A percentile compares a stretch with the other conserved stretches of the same genome.
phyloP scores from a whole-genome alignment of 495 filamentous ascomycete genomes.

The Aspergillus bridgeri region DNA sequence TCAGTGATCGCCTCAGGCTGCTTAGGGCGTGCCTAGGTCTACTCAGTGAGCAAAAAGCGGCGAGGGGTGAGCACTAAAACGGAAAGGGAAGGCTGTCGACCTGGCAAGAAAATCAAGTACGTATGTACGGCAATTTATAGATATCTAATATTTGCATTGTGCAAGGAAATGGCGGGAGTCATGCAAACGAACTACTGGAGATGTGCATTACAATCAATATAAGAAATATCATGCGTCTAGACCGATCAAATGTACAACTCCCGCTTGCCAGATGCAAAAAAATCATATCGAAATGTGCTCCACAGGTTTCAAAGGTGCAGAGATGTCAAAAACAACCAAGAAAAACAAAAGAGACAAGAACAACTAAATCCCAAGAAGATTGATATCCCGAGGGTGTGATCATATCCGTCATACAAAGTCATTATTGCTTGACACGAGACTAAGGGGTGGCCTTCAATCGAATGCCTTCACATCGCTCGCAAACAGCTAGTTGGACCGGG shows the following conservation, averaged over 20 bases:
- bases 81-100: slow-evolving; percentile 22
- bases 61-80: slow-evolving; percentile 34
- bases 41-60: slow-evolving; percentile 31
- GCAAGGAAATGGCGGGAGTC: not conserved
- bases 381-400: not conserved
- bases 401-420: not conserved
- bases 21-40: slow-evolving; percentile 17
- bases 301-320: not conserved
- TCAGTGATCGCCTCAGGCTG: slow-evolving; percentile 7
- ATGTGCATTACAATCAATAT: not conserved
- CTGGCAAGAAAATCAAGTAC: slow-evolving; percentile 2
- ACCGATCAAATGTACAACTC: slow-evolving; percentile 2
- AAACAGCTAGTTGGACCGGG: slow-evolving; percentile 52
- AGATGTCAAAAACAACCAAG: not conserved
- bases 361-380: not conserved
- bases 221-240: not conserved
- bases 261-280: slow-evolving; percentile 10
- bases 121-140: not conserved
- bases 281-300: not conserved
- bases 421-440: not conserved
- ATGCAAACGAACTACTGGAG: not conserved
- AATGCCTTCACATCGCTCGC: slow-evolving; percentile 61
- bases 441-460: slow-evolving; percentile 54
- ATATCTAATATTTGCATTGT: not conserved
- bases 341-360: not conserved